These are phyloP conservation scores for Thermomyces lanuginosus DNA, from an alignment of 2,329 filamentous ascomycete species.

Conservation along the genomic window DNA sequence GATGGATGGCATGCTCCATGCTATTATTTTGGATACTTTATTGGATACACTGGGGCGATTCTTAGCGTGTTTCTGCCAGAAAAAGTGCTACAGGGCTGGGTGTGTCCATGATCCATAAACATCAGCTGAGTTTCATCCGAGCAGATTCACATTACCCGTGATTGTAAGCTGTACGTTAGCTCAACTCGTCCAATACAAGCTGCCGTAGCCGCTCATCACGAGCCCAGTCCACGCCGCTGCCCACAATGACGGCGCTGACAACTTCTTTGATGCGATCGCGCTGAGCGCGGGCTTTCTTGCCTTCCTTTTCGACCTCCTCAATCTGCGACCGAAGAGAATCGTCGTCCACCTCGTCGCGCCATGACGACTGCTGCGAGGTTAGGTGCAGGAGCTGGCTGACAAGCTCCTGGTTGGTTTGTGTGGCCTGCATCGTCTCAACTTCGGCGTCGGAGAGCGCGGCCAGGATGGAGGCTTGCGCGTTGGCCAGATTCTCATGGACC, in stretches of 20 bases:
- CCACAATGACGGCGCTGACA: constrained; percentile 60
- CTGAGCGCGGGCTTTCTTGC: constrained; percentile 46
- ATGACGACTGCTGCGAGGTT: constrained; percentile 38
- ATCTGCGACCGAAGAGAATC: constrained; percentile 40
- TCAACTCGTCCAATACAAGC: constrained; percentile 53
- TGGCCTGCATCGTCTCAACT: constrained; percentile 40
- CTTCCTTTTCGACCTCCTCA: constrained; percentile 39
- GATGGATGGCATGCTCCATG: too few relatives aligned
- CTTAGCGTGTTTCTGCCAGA: too few relatives aligned
- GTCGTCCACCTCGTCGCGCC: constrained; percentile 38
- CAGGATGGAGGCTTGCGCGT: constrained; percentile 35
- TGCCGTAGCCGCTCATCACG: constrained; percentile 49
- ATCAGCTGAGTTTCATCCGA: too few relatives aligned
- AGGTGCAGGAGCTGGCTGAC: constrained; percentile 48
- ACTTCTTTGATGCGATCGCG: constrained; percentile 65
- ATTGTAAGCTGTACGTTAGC: constrained; percentile 14
- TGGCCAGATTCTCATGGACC: constrained; percentile 43
- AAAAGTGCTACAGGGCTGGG: too few relatives aligned
- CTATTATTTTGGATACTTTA: too few relatives aligned
- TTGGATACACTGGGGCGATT: too few relatives aligned
- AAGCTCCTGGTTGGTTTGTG: constrained; percentile 45
- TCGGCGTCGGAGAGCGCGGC: constrained; percentile 42
- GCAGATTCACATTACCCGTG: too few relatives aligned
- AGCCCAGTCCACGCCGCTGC: constrained; percentile 71
- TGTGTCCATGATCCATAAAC: too few relatives aligned